These are phyloP conservation scores for Cryptosporidium canis DNA, from an alignment of 169 alveolate species.

Conservation along the genomic window DNA sequence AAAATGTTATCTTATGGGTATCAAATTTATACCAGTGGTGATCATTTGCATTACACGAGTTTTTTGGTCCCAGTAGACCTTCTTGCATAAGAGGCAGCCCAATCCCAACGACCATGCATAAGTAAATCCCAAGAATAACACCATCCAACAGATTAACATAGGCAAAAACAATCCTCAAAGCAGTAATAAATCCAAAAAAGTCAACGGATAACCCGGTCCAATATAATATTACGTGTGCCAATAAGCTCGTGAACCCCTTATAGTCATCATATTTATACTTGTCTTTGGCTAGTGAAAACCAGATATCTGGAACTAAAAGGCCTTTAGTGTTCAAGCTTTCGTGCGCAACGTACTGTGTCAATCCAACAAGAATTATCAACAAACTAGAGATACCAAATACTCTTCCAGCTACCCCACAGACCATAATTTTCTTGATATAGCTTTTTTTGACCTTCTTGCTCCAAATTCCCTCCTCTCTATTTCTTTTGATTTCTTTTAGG, in stretches of 20 bases:
- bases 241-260: slow-evolving; percentile 29
- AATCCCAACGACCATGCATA: slow-evolving; percentile 12
- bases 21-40: slow-evolving; percentile 67
- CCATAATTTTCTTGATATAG: neutral
- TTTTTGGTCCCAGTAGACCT: slow-evolving; percentile 58
- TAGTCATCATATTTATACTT: slow-evolving; percentile 65
- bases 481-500: neutral
- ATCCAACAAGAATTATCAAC: slow-evolving; percentile 36
- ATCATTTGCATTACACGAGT: slow-evolving; percentile 62
- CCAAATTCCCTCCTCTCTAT: neutral
- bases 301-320: slow-evolving; percentile 63
- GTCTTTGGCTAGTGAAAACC: slow-evolving; percentile 68
- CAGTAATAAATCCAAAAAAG: slow-evolving; percentile 53
- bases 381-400: slow-evolving; percentile 41
- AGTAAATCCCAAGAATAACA: slow-evolving; percentile 3
- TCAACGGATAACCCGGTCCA: slow-evolving; percentile 50
- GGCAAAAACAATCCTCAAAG: slow-evolving; percentile 40
- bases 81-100: slow-evolving; percentile 70
- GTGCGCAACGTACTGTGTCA: slow-evolving; percentile 67
- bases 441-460: neutral
- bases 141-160: slow-evolving; percentile 36
- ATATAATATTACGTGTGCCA: slow-evolving; percentile 32
- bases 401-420: slow-evolving; percentile 30
- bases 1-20: slow-evolving; percentile 21
- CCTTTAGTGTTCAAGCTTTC: slow-evolving; percentile 68